phyloP scores from a whole-genome alignment of 2,329 filamentous ascomycete genomes.

The Aspergillus sojae region DNA sequence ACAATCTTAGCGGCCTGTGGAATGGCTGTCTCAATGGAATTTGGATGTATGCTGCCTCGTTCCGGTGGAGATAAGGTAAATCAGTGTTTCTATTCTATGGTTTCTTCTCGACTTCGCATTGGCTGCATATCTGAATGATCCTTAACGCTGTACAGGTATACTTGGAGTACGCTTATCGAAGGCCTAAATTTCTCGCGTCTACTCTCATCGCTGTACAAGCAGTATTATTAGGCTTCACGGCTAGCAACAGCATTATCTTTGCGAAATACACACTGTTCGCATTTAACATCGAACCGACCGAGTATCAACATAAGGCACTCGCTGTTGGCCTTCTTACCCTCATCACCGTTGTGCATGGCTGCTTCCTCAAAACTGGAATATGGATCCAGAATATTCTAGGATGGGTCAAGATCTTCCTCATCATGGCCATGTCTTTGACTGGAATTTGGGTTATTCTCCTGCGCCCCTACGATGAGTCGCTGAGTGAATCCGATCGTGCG shows the following conservation, averaged over 20 bases:
- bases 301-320: constrained; percentile 57
- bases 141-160: constrained; percentile 55
- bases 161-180: constrained; percentile 68
- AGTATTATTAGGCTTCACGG: constrained; percentile 67
- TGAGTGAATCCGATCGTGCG: neutral
- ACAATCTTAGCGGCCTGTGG: constrained; percentile 64
- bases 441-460: constrained; percentile 62
- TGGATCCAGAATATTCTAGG: constrained; percentile 63
- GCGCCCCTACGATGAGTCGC: constrained; percentile 28
- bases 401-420: constrained; percentile 64
- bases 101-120: constrained; percentile 33
- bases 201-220: constrained; percentile 66
- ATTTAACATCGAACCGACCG: constrained; percentile 54
- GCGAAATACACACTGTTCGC: constrained; percentile 67
- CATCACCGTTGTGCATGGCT: constrained; percentile 62
- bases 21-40: constrained; percentile 66
- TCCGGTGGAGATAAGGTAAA: constrained; percentile 68
- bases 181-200: constrained; percentile 65
- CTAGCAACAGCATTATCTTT: constrained; percentile 71
- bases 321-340: constrained; percentile 59
- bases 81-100: neutral
- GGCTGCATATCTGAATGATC: constrained; percentile 26
- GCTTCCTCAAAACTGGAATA: constrained; percentile 61
- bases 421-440: constrained; percentile 64
- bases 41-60: constrained; percentile 70